These are phyloP conservation scores for Canna indica DNA, from an alignment of 176 grass and related monocot species.

Conservation along the genomic window DNA sequence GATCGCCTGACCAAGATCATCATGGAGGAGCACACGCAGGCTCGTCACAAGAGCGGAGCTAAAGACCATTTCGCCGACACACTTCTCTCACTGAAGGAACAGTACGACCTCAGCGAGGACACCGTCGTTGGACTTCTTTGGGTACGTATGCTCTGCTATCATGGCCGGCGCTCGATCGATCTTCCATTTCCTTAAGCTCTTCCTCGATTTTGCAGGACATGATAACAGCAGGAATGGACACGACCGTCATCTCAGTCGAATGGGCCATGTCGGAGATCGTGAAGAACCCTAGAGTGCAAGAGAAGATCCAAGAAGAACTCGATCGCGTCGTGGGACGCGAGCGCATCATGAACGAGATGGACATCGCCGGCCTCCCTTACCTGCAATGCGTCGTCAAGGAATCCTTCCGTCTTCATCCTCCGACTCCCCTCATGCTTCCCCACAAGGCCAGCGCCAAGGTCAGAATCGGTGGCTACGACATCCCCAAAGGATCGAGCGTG, in stretches of 20 bases:
- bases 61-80: conserved; percentile 65
- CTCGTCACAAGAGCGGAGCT: conserved; percentile 31
- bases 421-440: conserved; percentile 51
- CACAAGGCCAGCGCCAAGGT: conserved; percentile 35
- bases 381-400: conserved; percentile 51
- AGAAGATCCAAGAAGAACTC: conserved; percentile 48
- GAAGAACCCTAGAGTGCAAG: conserved; percentile 35
- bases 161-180: not conserved
- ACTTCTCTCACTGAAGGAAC: conserved; percentile 41
- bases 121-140: conserved; percentile 69
- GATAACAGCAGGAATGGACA: conserved; percentile 62
- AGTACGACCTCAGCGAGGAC: conserved; percentile 62
- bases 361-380: conserved; percentile 46
- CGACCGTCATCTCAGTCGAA: conserved; percentile 57
- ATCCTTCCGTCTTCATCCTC: conserved; percentile 48
- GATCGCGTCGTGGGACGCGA: conserved; percentile 33
- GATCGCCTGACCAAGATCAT: conserved; percentile 53
- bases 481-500: conserved; percentile 42
- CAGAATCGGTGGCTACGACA: conserved; percentile 42
- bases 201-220: conserved; percentile 33
- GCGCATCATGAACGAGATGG: conserved; percentile 31
- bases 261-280: conserved; percentile 58
- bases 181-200: not conserved
- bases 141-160: too few relatives aligned
- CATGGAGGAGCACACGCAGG: conserved; percentile 53